Evolutionary conservation across 2,329 filamentous ascomycete genomes (phyloP).

Genomic region (Pseudogymnoascus pannorum): DNA sequence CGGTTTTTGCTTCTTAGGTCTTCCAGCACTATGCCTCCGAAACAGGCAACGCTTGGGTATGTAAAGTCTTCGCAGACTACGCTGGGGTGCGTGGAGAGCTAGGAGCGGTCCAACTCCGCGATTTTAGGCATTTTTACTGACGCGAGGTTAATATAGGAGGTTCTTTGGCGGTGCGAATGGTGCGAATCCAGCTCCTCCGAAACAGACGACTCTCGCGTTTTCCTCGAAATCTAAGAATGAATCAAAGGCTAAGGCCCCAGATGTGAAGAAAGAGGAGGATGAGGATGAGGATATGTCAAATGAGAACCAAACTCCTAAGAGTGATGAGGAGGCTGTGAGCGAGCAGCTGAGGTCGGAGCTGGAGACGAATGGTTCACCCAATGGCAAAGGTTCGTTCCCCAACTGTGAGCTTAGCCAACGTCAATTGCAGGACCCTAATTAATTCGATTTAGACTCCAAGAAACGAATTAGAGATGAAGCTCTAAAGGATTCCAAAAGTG

Average conservation of each 20-base stretch:
- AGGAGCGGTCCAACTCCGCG: conserved; percentile 15
- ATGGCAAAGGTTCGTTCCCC: neutral
- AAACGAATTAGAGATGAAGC: conserved; percentile 19
- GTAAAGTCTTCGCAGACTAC: conserved; percentile 68
- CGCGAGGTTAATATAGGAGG: conserved; percentile 49
- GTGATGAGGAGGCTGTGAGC: conserved; percentile 34
- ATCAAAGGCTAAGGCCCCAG: conserved; percentile 20
- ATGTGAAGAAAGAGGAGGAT: conserved; percentile 27
- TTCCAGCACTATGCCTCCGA: conserved; percentile 26
- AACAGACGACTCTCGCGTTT: conserved; percentile 76
- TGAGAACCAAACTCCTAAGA: conserved; percentile 7
- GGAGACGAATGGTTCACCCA: conserved; percentile 39
- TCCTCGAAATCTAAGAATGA: conserved; percentile 44
- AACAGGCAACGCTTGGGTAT: conserved; percentile 85
- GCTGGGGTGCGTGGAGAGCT: conserved; percentile 52
- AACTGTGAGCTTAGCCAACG: neutral
- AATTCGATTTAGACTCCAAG: neutral
- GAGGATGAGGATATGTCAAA: conserved; percentile 21
- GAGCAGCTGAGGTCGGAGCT: conserved; percentile 27
- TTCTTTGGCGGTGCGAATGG: conserved; percentile 70
- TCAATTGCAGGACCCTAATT: neutral
- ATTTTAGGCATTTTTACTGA: neutral
- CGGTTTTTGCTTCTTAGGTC: conserved; percentile 15
- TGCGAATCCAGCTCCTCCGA: conserved; percentile 49
- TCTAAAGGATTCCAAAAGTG: conserved; percentile 21